These are phyloP conservation scores for Fusarium penzigii DNA, from an alignment of 2,329 filamentous ascomycete species.

Conservation along the genomic window DNA sequence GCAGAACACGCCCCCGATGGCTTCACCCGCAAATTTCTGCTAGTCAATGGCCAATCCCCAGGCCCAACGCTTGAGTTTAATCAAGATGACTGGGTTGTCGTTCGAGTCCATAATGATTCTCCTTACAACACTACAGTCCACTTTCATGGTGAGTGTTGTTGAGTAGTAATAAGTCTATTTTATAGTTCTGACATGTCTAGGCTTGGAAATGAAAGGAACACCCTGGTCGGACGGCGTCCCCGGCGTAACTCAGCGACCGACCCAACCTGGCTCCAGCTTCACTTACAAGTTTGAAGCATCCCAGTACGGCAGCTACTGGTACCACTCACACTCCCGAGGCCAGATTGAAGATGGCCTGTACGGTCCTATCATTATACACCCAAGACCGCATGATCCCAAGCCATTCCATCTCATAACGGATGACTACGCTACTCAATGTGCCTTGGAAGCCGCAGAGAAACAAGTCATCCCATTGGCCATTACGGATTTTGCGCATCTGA, in stretches of 20 bases:
- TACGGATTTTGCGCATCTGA: constrained; percentile 57
- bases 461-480: constrained; percentile 51
- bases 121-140: constrained; percentile 51
- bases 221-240: constrained; percentile 64
- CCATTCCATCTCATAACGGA: constrained; percentile 52
- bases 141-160: constrained; percentile 43
- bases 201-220: constrained; percentile 51
- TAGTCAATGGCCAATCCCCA: constrained; percentile 63
- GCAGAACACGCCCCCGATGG: constrained; percentile 46
- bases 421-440: constrained; percentile 36
- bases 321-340: constrained; percentile 57
- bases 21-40: constrained; percentile 42
- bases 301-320: constrained; percentile 61
- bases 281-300: constrained; percentile 56
- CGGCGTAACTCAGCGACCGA: constrained; percentile 55
- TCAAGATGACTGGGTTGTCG: constrained; percentile 51
- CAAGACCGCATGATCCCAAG: constrained; percentile 29
- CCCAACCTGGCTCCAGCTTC: constrained; percentile 49
- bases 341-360: constrained; percentile 63
- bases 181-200: constrained; percentile 25
- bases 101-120: constrained; percentile 47
- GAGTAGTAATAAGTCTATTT: rapidly evolving
- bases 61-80: constrained; percentile 58
- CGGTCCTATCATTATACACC: constrained; percentile 55
- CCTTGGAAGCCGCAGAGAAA: constrained; percentile 51